Base-by-base conservation (phyloP, 208 protist species). In the Ichthyophonus hoferi region DNA sequence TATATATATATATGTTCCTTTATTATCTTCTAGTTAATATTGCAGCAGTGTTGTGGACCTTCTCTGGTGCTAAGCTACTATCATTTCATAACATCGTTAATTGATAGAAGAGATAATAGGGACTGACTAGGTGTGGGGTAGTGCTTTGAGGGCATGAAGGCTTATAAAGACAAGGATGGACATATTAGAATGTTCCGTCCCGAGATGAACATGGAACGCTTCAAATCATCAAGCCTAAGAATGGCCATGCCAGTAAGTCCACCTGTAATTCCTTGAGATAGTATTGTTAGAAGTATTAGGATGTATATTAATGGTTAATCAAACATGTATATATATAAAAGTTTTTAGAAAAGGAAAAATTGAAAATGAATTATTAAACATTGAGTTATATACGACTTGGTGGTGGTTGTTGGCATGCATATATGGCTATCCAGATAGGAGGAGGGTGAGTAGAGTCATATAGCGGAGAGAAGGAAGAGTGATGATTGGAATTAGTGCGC, bases 61-160 rank as follows among this genome's bases (percentile, higher is more conserved):
- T n/a, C n/a, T n/a, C n/a, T n/a, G n/a, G n/a, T n/a, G n/a, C n/a
- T n/a, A n/a, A n/a, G n/a, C n/a, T n/a, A n/a, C n/a, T n/a, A n/a
- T n/a, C n/a, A n/a, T n/a, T n/a, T n/a, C n/a, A n/a, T n/a, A n/a
- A n/a, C n/a, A n/a, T n/a, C n/a, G n/a, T n/a, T n/a, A n/a, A n/a
- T n/a, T n/a, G n/a, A n/a, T n/a, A n/a, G n/a, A n/a, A n/a, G n/a
- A n/a, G n/a, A n/a, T n/a, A n/a, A n/a, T n/a, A n/a, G n/a, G n/a
- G n/a, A n/a, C n/a, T n/a, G n/a, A n/a, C n/a, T n/a, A n/a, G 33
- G 35, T 14, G 17, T 37, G 42, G 7, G 1, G 7, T 85, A 88
- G 67, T 88, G 84, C 94, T 99, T 98, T 90, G 98, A 99, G 91
- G 98, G 98, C 41, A 95, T 99, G 93, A 99, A 99, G 93, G 98